phyloP scores from a whole-genome alignment of 495 filamentous ascomycete genomes.

The Neurospora sp. region DNA sequence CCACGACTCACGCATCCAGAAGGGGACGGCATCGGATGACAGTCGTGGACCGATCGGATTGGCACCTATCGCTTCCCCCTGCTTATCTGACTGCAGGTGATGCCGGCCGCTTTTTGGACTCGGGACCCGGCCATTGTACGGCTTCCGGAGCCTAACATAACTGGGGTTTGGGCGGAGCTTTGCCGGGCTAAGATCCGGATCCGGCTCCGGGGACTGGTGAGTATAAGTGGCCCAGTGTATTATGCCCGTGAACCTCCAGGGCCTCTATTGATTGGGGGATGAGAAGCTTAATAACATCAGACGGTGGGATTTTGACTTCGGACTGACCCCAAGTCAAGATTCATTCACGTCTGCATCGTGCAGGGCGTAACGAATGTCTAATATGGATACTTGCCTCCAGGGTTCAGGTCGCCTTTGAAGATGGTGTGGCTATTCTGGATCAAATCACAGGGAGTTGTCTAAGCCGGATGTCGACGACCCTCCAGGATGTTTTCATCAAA shows the following conservation, averaged over 20 bases:
- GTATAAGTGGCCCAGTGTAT: not conserved
- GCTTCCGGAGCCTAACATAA: not conserved
- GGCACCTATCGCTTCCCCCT: not conserved
- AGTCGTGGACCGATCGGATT: not conserved
- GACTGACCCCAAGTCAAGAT: not conserved
- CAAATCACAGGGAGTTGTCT: not conserved
- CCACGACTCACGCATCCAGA: not conserved
- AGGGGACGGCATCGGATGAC: not conserved
- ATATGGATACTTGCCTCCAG: not conserved
- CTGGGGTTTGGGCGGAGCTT: not conserved
- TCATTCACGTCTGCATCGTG: not conserved
- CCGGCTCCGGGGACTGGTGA: not conserved
- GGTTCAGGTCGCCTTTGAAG: not conserved
- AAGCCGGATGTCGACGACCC: not conserved
- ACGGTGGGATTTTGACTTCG: not conserved
- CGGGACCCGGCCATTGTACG: not conserved
- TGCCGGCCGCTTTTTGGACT: not conserved
- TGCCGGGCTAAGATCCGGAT: not conserved
- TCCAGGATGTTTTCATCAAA: not conserved
- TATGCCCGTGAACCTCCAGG: not conserved
- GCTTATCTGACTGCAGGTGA: not conserved
- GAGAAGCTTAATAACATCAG: not conserved
- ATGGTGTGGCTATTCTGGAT: not conserved
- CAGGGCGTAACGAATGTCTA: not conserved
- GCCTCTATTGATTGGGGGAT: not conserved